Base-by-base conservation (phyloP, 768 basidiomycete genomes). In the Mycena maculata region DNA sequence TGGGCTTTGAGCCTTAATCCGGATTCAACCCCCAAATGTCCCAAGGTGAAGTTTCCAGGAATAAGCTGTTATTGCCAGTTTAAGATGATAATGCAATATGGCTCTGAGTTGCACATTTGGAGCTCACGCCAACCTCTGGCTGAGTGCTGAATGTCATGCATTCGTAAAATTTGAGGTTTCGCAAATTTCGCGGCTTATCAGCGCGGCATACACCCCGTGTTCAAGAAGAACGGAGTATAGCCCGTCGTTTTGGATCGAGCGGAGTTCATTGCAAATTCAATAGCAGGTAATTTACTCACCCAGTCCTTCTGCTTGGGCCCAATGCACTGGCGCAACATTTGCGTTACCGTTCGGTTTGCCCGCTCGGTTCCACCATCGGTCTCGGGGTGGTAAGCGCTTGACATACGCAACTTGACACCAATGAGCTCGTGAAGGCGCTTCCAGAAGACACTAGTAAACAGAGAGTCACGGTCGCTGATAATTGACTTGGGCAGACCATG, bases 401-500 rank as follows among this genome's bases (percentile, higher is more conserved):
- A 73, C 68, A 73, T 71, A 11, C 47, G 39, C 4, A 67, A 39
- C 30, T 69, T 64, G 2, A 55, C 47, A 23, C 60, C 70, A 1
- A 70, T 63, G 15, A 72, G 50, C 5, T 53, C 6, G 52, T 70
- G 66, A 3, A 73, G 56, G 6, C 42, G 42, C 13, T n/a, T 23
- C 71, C 68, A 72, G 48, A 81, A 80, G 0, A 48, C 25, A 20
- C 69, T 73, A 3, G 75, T 80, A 58, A 79, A 80, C 15, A 74
- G 65, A 2, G 70, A 25, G 45, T 77, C 78, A 3, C 75, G 60
- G 53, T 81, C 76, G 12, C 61, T 71, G 1, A 75, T 64, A 20
- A 81, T 76, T 0, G 31, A 27, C 7, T 62, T 48, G 0, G 76
- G 80, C 8, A 79, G 58, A 1, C 79, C 79, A 67, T 79, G 76